Evolutionary conservation across 2,329 filamentous ascomycete species (phyloP), one percentile per base, ranked within the genome.

Genomic region (Zasmidium angulare): DNA sequence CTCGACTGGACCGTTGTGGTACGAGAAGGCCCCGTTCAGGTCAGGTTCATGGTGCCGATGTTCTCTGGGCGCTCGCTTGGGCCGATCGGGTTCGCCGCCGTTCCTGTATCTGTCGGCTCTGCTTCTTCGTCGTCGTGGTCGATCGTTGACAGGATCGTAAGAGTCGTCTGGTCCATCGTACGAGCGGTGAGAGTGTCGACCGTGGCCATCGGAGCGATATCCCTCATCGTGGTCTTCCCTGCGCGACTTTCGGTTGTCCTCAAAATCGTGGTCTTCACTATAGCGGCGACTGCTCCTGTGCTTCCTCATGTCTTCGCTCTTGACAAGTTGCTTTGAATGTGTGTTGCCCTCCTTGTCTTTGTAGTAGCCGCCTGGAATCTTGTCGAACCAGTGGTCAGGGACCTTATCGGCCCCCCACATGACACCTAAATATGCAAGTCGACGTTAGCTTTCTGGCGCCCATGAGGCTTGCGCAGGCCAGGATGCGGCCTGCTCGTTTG

Each of bases 381-480:
- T 72, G 19, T 76, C 73, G 60, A 75, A 75, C 67, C 71, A 72
- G 21, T 53, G 66, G 62, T 76, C 73, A 40, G 74, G 74, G n/a
- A 76, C 72, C 64, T 74, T 75, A 58, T 74, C 73, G 58, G 68
- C 60, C 54, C 65, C 65, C 61, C 61, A 67, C 65, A 67, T 62
- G 36, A 67, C 63, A 54, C 64, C 64, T 66, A n/a, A n/a, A n/a
- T 49, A 14, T 24, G n/a, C 23, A 2, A 17, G n/a, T 19, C 22
- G 7, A 54, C 60, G 21, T 54, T 49, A 17, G 36, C 49, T 21
- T 50, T 23, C 48, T 36, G 12, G 10, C 31, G 24, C 2, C 29
- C 17, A 12, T 29, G 43, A 59, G 50, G 53, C 24, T 46, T 49
- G n/a, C 19, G 29, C 36, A 55, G 46, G 55, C 23, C 24, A 40